Percentiles rank a stretch among this genome's conserved stretches.
phyloP scores from a whole-genome alignment of 2,329 filamentous ascomycete genomes.

The Pyrenophora seminiperda region DNA sequence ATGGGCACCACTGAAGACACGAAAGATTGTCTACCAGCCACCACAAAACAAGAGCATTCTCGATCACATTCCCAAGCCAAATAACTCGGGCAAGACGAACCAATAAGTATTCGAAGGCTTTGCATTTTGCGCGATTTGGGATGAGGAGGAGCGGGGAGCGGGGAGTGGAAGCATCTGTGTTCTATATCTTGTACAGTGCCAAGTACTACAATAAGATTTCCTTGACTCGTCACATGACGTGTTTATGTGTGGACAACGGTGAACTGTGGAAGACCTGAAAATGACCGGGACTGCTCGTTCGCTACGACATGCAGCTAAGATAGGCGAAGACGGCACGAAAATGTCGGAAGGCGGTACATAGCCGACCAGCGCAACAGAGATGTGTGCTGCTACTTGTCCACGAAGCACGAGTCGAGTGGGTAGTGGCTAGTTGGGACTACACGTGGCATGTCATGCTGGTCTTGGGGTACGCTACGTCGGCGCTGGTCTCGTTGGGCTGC shows the following conservation, averaged over 20 bases:
- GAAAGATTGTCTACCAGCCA: conserved; percentile 88
- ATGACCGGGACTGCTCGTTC: not conserved
- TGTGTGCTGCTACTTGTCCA: not conserved
- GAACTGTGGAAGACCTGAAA: no score
- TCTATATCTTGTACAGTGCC: conserved; percentile 50
- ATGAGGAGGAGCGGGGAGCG: conserved; percentile 8
- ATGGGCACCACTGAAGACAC: conserved; percentile 94
- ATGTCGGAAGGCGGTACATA: not conserved
- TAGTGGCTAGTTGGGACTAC: conserved; percentile 10
- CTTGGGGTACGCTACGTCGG: conserved; percentile 8
- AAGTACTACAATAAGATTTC: conserved; percentile 43
- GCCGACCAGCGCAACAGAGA: conserved; percentile 5
- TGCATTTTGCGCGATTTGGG: conserved; percentile 27
- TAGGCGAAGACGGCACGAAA: conserved; percentile 13
- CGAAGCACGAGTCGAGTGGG: conserved; percentile 4
- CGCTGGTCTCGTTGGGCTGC: conserved; percentile 25
- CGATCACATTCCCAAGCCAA: conserved; percentile 40
- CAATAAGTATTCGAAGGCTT: conserved; percentile 28
- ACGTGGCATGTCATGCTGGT: conserved; percentile 21
- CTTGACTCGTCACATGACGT: conserved; percentile 11
- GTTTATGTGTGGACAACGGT: not conserved
- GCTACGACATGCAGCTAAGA: conserved; percentile 15
- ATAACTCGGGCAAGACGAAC: conserved; percentile 41
- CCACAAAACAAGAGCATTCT: conserved; percentile 54
- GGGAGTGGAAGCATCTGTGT: conserved; percentile 40